Conservation (phyloP, 306 rosid genomes). For the Comarum palustre region DNA sequence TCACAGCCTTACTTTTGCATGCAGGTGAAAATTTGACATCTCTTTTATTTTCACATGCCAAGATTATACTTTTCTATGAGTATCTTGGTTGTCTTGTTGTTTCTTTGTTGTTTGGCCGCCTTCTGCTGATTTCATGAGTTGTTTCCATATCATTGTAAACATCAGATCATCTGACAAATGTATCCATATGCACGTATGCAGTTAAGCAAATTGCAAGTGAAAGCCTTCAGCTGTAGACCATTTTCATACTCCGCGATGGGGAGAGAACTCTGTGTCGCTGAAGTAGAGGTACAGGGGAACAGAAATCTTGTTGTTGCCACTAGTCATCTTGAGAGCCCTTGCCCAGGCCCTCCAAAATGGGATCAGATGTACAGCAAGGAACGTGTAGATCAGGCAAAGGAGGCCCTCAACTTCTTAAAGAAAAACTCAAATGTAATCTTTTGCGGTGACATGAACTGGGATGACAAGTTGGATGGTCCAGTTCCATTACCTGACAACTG, state of each 20-base stretch:
- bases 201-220: slow-evolving; percentile 77
- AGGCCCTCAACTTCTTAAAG: slow-evolving; percentile 57
- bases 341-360: slow-evolving; percentile 82
- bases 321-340: slow-evolving; percentile 95
- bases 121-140: slow-evolving; percentile 14
- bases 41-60: slow-evolving; percentile 11
- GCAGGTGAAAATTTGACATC: slow-evolving; percentile 29
- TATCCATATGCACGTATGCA: slow-evolving; percentile 28
- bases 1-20: slow-evolving; percentile 39
- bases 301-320: slow-evolving; percentile 67
- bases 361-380: slow-evolving; percentile 95
- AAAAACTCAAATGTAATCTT: slow-evolving; percentile 65
- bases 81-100: background rate
- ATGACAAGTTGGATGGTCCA: slow-evolving; percentile 74
- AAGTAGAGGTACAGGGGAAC: slow-evolving; percentile 53
- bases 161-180: slow-evolving; percentile 3
- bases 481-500: slow-evolving; percentile 70
- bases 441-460: slow-evolving; percentile 98
- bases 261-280: slow-evolving; percentile 78
- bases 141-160: background rate
- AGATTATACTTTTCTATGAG: background rate
- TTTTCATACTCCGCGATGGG: slow-evolving; percentile 76
- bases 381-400: slow-evolving; percentile 75
- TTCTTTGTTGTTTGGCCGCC: background rate
- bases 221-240: slow-evolving; percentile 57